A percentile compares a stretch with the other conserved stretches of the same genome.
phyloP scores from a whole-genome alignment of 1,284 basidiomycete species.

The Cystobasidium slooffiae region DNA sequence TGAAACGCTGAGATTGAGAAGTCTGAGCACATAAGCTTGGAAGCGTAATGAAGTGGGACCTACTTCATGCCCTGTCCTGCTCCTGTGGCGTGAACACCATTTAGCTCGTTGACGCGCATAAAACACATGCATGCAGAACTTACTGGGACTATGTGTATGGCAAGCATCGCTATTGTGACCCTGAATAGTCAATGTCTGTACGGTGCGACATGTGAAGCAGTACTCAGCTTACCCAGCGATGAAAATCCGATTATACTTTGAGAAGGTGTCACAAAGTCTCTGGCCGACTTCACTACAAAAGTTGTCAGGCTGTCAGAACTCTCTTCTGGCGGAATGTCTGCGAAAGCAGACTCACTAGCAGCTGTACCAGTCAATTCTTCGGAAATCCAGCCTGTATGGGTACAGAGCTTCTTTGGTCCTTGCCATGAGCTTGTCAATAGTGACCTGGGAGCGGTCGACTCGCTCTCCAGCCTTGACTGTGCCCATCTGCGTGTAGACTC shows the following conservation, averaged over 20 bases:
- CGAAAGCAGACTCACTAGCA: slow-evolving; percentile 60
- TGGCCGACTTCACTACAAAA: slow-evolving; percentile 38
- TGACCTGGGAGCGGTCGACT: slow-evolving; percentile 65
- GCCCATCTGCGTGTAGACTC: slow-evolving; percentile 50
- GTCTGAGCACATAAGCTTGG: neutral
- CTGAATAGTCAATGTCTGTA: neutral
- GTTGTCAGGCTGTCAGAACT: neutral
- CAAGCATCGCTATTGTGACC: slow-evolving; percentile 4
- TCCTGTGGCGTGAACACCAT: neutral
- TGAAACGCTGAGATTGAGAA: slow-evolving; percentile 59
- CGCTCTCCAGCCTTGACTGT: slow-evolving; percentile 41
- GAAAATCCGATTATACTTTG: slow-evolving; percentile 70
- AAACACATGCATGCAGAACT: neutral
- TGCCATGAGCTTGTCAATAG: slow-evolving; percentile 66
- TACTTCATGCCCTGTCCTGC: slow-evolving; percentile 65
- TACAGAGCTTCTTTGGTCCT: slow-evolving; percentile 67
- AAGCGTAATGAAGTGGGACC: neutral
- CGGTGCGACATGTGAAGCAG: neutral
- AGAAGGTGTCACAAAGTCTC: slow-evolving; percentile 70
- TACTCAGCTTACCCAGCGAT: slow-evolving; percentile 65
- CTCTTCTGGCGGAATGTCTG: neutral
- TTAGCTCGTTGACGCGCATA: neutral
- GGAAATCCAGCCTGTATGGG: slow-evolving; percentile 68
- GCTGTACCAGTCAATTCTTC: slow-evolving; percentile 76
- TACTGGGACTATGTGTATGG: slow-evolving; percentile 38